These are phyloP conservation scores for Naganishia vaughanmartiniae DNA, from an alignment of 768 basidiomycete species.

Conservation along the genomic window DNA sequence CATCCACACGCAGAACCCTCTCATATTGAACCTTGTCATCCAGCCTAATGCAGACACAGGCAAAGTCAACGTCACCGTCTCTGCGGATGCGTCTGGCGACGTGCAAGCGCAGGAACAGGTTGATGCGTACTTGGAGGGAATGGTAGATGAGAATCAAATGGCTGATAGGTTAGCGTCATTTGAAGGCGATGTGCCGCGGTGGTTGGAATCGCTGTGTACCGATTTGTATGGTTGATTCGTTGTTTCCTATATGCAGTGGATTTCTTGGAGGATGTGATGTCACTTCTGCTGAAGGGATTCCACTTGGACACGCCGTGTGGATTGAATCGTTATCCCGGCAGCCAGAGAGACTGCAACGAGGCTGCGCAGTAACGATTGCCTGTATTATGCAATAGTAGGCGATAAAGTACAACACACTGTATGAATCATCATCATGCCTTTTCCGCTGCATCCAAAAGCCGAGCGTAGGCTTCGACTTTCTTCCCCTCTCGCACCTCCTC, in stretches of 20 bases:
- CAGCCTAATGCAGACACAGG: neutral
- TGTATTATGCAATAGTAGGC: constrained; percentile 5
- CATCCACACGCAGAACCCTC: neutral
- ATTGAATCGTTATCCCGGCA: neutral
- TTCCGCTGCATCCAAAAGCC: neutral
- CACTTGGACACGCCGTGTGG: neutral
- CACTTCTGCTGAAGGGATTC: neutral
- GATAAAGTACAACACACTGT: constrained; percentile 9
- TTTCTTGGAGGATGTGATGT: neutral
- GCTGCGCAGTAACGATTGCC: neutral
- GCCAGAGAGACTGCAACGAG: neutral
- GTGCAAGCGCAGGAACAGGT: neutral
- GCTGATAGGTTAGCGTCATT: neutral
- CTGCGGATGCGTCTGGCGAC: neutral
- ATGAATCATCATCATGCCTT: neutral
- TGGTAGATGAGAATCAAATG: neutral
- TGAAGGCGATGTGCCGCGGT: constrained; percentile 1
- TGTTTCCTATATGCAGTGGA: neutral
- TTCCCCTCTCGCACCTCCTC: neutral
- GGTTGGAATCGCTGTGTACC: neutral
- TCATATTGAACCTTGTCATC: neutral
- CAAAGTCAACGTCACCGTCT: neutral
- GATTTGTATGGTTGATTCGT: neutral
- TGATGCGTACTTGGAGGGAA: neutral
- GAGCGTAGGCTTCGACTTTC: neutral